phyloP scores from a whole-genome alignment of 169 alveolate genomes.

The Plasmodium ovale region DNA sequence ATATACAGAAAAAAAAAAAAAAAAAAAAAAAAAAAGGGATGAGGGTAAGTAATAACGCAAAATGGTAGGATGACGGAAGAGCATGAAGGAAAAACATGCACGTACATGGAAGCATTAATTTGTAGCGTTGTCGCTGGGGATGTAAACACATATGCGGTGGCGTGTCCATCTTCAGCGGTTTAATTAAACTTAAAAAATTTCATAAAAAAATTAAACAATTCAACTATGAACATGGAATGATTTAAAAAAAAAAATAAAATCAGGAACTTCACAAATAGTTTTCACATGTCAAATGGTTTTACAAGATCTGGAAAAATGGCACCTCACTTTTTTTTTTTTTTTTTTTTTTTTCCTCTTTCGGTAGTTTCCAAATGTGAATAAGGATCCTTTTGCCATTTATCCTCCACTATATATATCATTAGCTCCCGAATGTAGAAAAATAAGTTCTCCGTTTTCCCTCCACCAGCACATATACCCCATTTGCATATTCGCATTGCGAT shows the following conservation, averaged over 20 bases:
- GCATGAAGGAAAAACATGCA: background rate
- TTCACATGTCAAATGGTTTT: conserved; percentile 3
- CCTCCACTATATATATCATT: too few species aligned
- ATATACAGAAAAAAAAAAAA: background rate
- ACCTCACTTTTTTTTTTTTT: too few species aligned
- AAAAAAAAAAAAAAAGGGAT: background rate
- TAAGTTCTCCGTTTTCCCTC: too few species aligned
- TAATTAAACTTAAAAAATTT: conserved; percentile 18
- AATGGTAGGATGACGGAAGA: background rate
- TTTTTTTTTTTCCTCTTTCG: background rate
- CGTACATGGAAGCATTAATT: too few species aligned
- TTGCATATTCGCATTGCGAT: too few species aligned
- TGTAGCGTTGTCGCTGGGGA: too few species aligned
- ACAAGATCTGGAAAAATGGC: background rate
- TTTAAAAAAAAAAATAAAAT: background rate
- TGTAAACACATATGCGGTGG: background rate
- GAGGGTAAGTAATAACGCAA: too few species aligned
- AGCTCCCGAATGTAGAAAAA: too few species aligned
- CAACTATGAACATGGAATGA: background rate
- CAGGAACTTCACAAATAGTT: background rate
- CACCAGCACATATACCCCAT: too few species aligned
- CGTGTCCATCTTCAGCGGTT: background rate
- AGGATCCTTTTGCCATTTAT: too few species aligned
- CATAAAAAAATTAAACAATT: too few species aligned
- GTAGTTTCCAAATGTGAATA: too few species aligned